phyloP scores from a whole-genome alignment of 352 stramenopile species.

The Pythium angustatum region DNA sequence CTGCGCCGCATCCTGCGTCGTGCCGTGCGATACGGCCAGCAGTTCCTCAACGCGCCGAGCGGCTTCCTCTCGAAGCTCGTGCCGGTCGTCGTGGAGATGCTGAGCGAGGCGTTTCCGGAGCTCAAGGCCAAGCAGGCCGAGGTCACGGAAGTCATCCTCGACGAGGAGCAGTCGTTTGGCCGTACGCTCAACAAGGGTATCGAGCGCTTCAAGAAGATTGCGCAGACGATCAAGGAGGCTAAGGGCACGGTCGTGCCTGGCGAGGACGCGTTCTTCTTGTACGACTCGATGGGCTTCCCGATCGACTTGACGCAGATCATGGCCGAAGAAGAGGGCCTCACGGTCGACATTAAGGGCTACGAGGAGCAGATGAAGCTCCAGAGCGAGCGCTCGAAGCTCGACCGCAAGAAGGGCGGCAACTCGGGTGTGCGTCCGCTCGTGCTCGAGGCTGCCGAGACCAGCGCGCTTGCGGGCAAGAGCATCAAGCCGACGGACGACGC shows the following conservation, averaged over 20 bases:
- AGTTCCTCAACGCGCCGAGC: conserved; percentile 94
- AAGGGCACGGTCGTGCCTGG: conserved; percentile 88
- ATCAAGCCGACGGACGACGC: conserved; percentile 92
- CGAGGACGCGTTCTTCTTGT: conserved; percentile 97
- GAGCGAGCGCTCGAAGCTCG: conserved; percentile 78
- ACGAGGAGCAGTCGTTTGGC: conserved; percentile 97
- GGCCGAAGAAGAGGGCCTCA: conserved; percentile 94
- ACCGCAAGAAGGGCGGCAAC: conserved; percentile 88
- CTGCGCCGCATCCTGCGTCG: conserved; percentile 97
- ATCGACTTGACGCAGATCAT: conserved; percentile 98
- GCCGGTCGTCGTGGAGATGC: conserved; percentile 92
- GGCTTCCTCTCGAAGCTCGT: conserved; percentile 95
- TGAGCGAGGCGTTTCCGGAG: conserved; percentile 96
- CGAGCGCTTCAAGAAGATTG: conserved; percentile 89
- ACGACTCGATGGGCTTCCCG: conserved; percentile 99
- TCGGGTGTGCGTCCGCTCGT: conserved; percentile 81
- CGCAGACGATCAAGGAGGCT: conserved; percentile 59
- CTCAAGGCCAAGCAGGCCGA: conserved; percentile 89
- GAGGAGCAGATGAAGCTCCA: conserved; percentile 93
- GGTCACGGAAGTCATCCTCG: conserved; percentile 94
- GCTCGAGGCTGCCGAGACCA: conserved; percentile 95
- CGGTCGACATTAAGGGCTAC: conserved; percentile 93
- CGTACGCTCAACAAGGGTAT: conserved; percentile 95
- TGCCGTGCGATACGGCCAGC: conserved; percentile 97
- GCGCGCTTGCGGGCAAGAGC: conserved; percentile 74